Conservation (phyloP, 306 rosid species). For the Gleditsia sinensis region DNA sequence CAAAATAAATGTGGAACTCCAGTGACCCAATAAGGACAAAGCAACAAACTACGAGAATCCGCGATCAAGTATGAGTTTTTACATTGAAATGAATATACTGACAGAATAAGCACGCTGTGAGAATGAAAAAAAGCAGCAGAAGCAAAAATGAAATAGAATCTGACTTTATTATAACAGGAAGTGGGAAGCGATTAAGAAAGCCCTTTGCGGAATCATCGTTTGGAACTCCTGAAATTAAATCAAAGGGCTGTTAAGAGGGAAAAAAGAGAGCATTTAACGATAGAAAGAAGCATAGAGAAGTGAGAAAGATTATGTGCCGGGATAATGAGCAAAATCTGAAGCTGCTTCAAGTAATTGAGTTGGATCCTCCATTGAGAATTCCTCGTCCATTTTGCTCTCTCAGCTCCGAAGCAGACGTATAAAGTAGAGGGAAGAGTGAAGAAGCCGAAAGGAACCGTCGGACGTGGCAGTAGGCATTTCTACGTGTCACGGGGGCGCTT, state of each 20-base stretch:
- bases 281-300: background rate
- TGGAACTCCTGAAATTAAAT: constrained; percentile 55
- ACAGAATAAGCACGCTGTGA: no score
- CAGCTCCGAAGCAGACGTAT: background rate
- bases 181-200: constrained; percentile 81
- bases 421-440: background rate
- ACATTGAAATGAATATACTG: no score
- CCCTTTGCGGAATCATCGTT: constrained; percentile 64
- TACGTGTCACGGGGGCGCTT: constrained; percentile 32
- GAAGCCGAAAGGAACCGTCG: background rate
- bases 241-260: background rate
- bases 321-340: constrained; percentile 59
- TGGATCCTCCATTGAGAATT: constrained; percentile 57
- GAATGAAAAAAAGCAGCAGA: no score
- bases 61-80: no score
- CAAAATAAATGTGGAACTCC: no score
- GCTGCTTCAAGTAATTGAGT: constrained; percentile 73
- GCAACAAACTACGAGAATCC: no score
- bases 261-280: background rate
- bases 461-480: constrained; percentile 35
- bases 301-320: constrained; percentile 48
- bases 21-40: no score
- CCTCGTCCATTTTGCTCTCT: constrained; percentile 42
- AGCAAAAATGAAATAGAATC: background rate
- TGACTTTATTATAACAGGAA: constrained; percentile 68